Conservation (phyloP, 2,329 filamentous ascomycete species). For the Emergomyces africanus region DNA sequence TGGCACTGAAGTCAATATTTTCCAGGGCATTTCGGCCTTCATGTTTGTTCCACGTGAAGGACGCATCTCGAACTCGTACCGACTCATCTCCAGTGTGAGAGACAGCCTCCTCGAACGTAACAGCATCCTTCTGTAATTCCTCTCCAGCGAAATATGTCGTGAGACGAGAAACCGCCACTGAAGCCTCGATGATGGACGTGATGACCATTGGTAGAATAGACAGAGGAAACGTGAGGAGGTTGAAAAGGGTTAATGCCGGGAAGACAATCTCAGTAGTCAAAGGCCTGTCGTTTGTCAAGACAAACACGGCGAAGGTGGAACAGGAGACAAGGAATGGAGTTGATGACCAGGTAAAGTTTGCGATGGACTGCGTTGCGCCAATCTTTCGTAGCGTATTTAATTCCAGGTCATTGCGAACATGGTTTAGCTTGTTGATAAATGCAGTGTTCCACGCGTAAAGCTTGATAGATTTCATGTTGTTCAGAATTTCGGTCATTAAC, state of each 20-base stretch:
- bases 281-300: conserved; percentile 66
- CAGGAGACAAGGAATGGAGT: conserved; percentile 97
- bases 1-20: conserved; percentile 76
- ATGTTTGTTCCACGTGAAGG: conserved; percentile 90
- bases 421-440: conserved; percentile 95
- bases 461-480: conserved; percentile 99
- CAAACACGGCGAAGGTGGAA: conserved; percentile 89
- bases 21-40: conserved; percentile 55
- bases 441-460: conserved; percentile 94
- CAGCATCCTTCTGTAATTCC: conserved; percentile 77
- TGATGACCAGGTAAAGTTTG: conserved; percentile 96
- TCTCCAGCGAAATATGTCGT: conserved; percentile 77
- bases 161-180: conserved; percentile 78
- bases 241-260: conserved; percentile 85
- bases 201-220: conserved; percentile 96
- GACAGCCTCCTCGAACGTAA: conserved; percentile 55
- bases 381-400: conserved; percentile 93
- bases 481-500: conserved; percentile 92
- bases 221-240: conserved; percentile 87
- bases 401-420: conserved; percentile 90
- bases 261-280: conserved; percentile 93
- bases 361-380: conserved; percentile 81
- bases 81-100: conserved; percentile 73
- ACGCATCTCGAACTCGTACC: conserved; percentile 68
- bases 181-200: conserved; percentile 86